Evolutionary conservation across 257 asterid genomes (phyloP).

Genomic region (Leptodermis oblonga): DNA sequence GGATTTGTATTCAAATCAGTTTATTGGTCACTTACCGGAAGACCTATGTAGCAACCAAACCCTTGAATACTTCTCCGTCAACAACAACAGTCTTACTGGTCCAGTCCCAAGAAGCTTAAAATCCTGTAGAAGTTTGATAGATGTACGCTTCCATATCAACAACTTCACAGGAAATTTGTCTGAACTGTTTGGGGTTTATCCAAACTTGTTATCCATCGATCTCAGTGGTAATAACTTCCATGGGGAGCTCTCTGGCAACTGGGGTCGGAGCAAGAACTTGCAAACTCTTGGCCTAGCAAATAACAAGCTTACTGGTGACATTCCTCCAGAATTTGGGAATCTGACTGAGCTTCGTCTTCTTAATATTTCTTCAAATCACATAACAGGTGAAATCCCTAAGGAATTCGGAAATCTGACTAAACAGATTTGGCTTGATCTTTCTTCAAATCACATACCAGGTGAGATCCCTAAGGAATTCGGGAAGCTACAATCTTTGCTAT

Average conservation of each 20-base stretch:
- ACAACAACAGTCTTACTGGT: too few species aligned
- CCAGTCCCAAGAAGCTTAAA: too few species aligned
- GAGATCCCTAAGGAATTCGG: too few species aligned
- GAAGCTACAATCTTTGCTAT: too few species aligned
- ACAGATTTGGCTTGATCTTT: too few species aligned
- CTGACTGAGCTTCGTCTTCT: slow-evolving; percentile 16
- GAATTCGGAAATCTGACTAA: too few species aligned
- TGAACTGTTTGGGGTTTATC: slow-evolving; percentile 31
- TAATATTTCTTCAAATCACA: slow-evolving; percentile 32
- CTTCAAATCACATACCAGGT: too few species aligned
- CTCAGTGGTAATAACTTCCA: slow-evolving; percentile 24
- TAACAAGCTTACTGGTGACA: slow-evolving; percentile 28
- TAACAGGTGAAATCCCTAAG: slow-evolving; percentile 27
- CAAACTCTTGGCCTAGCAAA: slow-evolving; percentile 18
- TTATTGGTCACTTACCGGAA: too few species aligned
- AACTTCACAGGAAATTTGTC: slow-evolving; percentile 27
- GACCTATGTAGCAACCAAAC: too few species aligned
- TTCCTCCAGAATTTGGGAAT: slow-evolving; percentile 27
- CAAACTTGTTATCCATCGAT: too few species aligned
- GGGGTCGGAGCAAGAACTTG: slow-evolving; percentile 28
- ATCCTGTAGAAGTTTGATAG: slow-evolving; percentile 25
- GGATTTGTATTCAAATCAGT: too few species aligned
- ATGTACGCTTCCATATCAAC: slow-evolving; percentile 29
- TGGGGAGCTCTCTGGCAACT: slow-evolving; percentile 31
- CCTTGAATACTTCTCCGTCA: too few species aligned